Conservation (phyloP, 106 monocot genomes). For the Dioscorea zingiberensis region DNA sequence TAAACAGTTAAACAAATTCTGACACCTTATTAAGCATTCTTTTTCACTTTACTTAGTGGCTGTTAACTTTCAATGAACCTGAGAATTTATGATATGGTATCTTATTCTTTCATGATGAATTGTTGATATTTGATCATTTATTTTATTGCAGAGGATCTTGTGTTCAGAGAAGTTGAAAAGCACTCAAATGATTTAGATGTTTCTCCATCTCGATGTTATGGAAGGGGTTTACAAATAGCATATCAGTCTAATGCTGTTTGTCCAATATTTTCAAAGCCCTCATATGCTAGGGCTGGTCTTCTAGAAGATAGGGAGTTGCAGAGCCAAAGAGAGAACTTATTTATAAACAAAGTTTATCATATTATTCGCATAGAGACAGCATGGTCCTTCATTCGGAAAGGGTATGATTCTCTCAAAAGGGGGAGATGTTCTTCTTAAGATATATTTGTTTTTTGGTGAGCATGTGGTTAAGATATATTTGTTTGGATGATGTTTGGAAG, state of each 20-base stretch:
- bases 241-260: not conserved
- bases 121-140: not conserved
- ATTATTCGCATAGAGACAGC: not conserved
- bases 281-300: not conserved
- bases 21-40: no score
- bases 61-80: no score
- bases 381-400: conserved; percentile 7
- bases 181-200: conserved; percentile 5
- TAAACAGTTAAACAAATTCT: no score
- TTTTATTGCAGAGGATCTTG: conserved; percentile 23
- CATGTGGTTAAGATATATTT: not conserved
- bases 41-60: no score
- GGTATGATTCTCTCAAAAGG: conserved; percentile 15
- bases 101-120: not conserved
- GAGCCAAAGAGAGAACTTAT: not conserved
- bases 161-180: conserved; percentile 23
- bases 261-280: not conserved
- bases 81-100: no score
- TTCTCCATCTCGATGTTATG: conserved; percentile 11
- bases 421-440: not conserved
- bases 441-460: not conserved
- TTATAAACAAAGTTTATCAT: conserved; percentile 6
- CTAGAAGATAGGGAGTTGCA: not conserved
- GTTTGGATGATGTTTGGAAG: not conserved
- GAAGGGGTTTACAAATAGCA: not conserved